Conservation (phyloP, 306 rosid genomes). For the Prunus mume region DNA sequence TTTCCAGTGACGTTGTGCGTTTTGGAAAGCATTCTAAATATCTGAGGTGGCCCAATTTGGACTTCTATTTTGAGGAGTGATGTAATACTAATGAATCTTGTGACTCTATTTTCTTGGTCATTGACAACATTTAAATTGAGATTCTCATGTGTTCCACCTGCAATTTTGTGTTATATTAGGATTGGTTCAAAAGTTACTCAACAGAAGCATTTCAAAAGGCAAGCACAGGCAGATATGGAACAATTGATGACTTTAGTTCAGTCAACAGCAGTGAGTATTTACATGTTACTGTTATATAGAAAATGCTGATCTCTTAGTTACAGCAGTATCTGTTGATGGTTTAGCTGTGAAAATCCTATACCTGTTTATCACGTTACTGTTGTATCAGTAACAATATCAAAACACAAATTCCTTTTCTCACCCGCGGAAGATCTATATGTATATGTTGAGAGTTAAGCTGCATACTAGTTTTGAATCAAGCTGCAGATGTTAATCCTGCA, state of each 20-base stretch:
- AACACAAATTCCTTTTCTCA: neutral
- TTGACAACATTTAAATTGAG: conserved; percentile 17
- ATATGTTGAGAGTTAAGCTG: no score
- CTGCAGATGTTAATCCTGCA: no score
- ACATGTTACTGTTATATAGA: conserved; percentile 8
- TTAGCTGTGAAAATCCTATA: neutral
- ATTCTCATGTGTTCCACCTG: conserved; percentile 28
- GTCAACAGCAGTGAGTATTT: conserved; percentile 68
- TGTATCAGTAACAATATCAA: neutral
- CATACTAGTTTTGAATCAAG: no score
- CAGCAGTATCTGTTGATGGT: neutral
- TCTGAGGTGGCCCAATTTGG: conserved; percentile 80
- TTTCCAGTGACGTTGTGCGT: conserved; percentile 71
- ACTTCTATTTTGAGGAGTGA: conserved; percentile 80
- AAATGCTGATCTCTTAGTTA: neutral
- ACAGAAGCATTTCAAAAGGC: conserved; percentile 59
- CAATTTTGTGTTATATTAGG: conserved; percentile 41
- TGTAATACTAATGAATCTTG: conserved; percentile 38
- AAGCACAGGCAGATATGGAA: conserved; percentile 64
- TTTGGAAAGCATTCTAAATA: conserved; percentile 71
- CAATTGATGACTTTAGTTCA: conserved; percentile 71
- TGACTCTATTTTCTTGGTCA: conserved; percentile 21
- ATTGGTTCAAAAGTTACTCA: conserved; percentile 55
- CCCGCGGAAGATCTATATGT: neutral
- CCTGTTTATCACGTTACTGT: neutral